Evolutionary conservation across 805 yeast species (phyloP).

Genomic region (Candida hungchunana): DNA sequence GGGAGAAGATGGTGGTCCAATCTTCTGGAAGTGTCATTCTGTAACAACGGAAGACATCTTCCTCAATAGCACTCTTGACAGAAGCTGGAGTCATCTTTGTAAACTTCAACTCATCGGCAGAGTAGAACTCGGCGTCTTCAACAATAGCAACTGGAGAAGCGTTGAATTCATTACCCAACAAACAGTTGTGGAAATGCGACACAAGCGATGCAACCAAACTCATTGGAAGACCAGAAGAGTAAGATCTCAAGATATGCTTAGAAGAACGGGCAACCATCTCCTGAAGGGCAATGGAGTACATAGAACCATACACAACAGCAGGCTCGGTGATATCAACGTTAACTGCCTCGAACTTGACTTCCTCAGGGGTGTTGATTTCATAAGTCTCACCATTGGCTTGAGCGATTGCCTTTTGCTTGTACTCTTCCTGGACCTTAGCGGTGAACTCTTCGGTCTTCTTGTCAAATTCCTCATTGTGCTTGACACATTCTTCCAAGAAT

Average conservation of each 20-base stretch:
- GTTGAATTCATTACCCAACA: slow-evolving; percentile 52
- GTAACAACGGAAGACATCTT: slow-evolving; percentile 58
- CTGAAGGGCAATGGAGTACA: slow-evolving; percentile 19
- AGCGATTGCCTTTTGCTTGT: slow-evolving; percentile 22
- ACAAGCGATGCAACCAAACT: slow-evolving; percentile 55
- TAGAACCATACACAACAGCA: slow-evolving; percentile 13
- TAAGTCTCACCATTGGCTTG: slow-evolving; percentile 23
- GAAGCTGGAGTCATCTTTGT: slow-evolving; percentile 41
- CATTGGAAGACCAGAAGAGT: slow-evolving; percentile 43
- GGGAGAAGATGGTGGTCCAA: slow-evolving; percentile 42
- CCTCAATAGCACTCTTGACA: slow-evolving; percentile 41
- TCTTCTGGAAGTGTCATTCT: slow-evolving; percentile 49
- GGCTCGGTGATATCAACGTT: slow-evolving; percentile 12
- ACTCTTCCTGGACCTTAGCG: slow-evolving; percentile 16
- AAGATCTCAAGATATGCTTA: slow-evolving; percentile 65
- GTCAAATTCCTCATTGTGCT: too few species aligned
- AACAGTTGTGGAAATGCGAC: slow-evolving; percentile 66
- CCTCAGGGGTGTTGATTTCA: slow-evolving; percentile 18
- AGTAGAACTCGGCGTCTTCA: slow-evolving; percentile 42
- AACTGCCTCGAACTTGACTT: slow-evolving; percentile 20
- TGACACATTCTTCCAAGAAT: slow-evolving; percentile 12
- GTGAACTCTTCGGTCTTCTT: slow-evolving; percentile 17
- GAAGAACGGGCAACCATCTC: slow-evolving; percentile 80
- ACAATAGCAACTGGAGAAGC: slow-evolving; percentile 36
- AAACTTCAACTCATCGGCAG: slow-evolving; percentile 38